Evolutionary conservation across 306 rosid species (phyloP).

Genomic region (Lathyrus oleraceus): DNA sequence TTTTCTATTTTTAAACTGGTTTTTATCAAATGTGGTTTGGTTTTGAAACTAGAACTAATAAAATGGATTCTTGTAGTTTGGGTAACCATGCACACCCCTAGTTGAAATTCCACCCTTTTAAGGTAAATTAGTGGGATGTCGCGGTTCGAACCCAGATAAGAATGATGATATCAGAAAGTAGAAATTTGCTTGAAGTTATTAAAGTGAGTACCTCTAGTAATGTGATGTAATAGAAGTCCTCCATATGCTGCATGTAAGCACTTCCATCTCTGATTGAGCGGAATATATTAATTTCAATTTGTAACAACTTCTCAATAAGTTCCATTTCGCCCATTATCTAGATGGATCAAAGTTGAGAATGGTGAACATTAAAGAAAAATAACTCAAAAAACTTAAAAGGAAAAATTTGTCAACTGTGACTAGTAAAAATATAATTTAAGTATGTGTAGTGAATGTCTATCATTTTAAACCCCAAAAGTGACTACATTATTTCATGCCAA

Average conservation of each 20-base stretch:
- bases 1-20: too few relatives aligned
- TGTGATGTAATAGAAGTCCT: slow-evolving; percentile 90
- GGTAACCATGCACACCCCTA: too few relatives aligned
- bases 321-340: slow-evolving; percentile 98
- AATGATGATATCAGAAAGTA: neutral
- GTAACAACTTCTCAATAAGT: slow-evolving; percentile 74
- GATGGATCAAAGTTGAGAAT: slow-evolving; percentile 30
- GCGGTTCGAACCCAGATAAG: neutral
- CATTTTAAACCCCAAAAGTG: too few relatives aligned
- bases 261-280: slow-evolving; percentile 93
- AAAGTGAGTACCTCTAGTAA: slow-evolving; percentile 67
- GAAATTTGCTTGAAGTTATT: slow-evolving; percentile 1
- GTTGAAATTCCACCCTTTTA: too few relatives aligned
- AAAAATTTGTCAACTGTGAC: neutral
- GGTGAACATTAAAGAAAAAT: slow-evolving; percentile 5
- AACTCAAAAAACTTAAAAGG: slow-evolving; percentile 8
- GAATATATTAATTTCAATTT: slow-evolving; percentile 89
- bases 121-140: too few relatives aligned
- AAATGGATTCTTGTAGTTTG: too few relatives aligned
- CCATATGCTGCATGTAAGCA: slow-evolving; percentile 98
- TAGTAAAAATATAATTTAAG: neutral
- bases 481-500: too few relatives aligned
- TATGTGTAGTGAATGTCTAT: neutral
- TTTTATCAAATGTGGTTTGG: too few relatives aligned
- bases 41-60: too few relatives aligned